Percentiles rank a stretch among this genome's conserved stretches.
Conservation (phyloP, 192 early-diverging fungal genomes). For the Backusella psychrophila region DNA sequence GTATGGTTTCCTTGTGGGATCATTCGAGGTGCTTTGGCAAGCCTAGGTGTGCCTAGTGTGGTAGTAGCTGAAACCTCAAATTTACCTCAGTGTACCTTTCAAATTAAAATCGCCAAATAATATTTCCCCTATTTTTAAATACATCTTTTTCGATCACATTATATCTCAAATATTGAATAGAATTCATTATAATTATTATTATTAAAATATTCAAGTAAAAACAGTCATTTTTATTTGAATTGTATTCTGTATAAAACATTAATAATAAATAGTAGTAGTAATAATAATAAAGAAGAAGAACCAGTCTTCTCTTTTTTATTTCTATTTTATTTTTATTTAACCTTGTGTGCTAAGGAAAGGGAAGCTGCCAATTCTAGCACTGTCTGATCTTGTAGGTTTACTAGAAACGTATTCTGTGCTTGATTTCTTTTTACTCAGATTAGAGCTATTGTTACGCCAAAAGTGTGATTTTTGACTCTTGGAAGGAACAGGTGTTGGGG, state of each 20-base stretch:
- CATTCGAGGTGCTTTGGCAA: conserved; percentile 89
- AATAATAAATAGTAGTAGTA: too few species aligned
- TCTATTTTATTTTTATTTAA: neutral
- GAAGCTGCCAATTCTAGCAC: neutral
- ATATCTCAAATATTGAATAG: neutral
- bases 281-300: neutral
- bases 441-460: neutral
- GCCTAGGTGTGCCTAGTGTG: conserved; percentile 80
- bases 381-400: conserved; percentile 6
- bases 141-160: neutral
- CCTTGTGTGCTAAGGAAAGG: neutral
- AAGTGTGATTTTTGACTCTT: neutral
- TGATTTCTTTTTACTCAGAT: neutral
- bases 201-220: neutral
- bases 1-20: conserved; percentile 97
- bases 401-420: neutral
- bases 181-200: neutral
- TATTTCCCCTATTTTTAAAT: too few species aligned
- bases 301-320: neutral
- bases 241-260: neutral
- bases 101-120: conserved; percentile 69
- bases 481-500: neutral
- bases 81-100: conserved; percentile 83
- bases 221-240: neutral
- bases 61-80: conserved; percentile 88